Percentiles rank a stretch among this genome's conserved stretches.
Conservation (phyloP, 1,139 yeast species). For the Pneumocystis jirovecii region DNA sequence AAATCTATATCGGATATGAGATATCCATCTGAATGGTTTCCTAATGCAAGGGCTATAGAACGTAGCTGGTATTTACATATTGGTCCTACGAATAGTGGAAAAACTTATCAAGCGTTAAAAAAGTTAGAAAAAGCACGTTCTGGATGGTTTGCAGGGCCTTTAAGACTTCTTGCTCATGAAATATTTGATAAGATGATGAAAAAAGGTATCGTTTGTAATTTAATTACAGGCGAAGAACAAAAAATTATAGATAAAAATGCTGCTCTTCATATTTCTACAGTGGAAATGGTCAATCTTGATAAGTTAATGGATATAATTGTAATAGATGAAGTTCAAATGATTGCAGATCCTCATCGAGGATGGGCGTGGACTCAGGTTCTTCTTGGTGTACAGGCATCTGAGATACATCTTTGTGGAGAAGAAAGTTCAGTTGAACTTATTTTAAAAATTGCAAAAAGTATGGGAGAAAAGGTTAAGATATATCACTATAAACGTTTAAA, state of each 20-base stretch:
- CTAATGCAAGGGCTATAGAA: slow-evolving; percentile 66
- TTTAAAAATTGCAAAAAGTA: slow-evolving; percentile 38
- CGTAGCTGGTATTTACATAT: slow-evolving; percentile 77
- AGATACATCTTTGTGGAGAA: slow-evolving; percentile 88
- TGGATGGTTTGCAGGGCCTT: slow-evolving; percentile 95
- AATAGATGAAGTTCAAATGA: slow-evolving; percentile 93
- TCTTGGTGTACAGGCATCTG: slow-evolving; percentile 72
- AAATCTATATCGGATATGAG: slow-evolving; percentile 7
- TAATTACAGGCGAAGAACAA: slow-evolving; percentile 89
- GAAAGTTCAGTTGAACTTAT: slow-evolving; percentile 61
- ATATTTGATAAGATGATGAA: slow-evolving; percentile 64
- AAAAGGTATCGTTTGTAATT: slow-evolving; percentile 57
- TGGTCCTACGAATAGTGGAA: slow-evolving; percentile 97
- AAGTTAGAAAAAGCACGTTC: slow-evolving; percentile 48
- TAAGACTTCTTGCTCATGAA: slow-evolving; percentile 79
- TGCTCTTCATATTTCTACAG: slow-evolving; percentile 69
- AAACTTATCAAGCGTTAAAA: slow-evolving; percentile 69
- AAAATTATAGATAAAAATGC: slow-evolving; percentile 51
- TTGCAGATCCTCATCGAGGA: slow-evolving; percentile 65
- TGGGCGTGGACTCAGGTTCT: slow-evolving; percentile 92
- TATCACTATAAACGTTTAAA: slow-evolving; percentile 64
- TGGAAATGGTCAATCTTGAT: slow-evolving; percentile 72
- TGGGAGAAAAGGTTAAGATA: slow-evolving; percentile 67
- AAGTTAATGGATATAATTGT: slow-evolving; percentile 72
- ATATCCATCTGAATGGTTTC: slow-evolving; percentile 63